These are phyloP conservation scores for Termitomyces sp. DNA, from an alignment of 768 basidiomycete species.

Conservation along the genomic window DNA sequence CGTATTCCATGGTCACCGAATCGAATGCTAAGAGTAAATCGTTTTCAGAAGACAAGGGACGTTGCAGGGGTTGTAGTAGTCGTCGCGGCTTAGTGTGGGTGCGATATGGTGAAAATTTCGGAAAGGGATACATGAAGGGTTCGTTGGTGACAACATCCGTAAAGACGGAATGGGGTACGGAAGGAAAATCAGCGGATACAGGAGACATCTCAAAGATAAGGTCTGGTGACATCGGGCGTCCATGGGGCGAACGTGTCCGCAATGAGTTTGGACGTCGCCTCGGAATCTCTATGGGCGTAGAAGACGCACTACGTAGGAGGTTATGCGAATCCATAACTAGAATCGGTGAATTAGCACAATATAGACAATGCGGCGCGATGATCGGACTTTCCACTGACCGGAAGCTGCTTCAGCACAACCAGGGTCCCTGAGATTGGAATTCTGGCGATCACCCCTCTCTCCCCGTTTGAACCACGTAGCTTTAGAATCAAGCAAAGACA, in stretches of 20 bases:
- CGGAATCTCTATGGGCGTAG: conserved; percentile 44
- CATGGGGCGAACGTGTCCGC: conserved; percentile 20
- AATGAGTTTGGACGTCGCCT: conserved; percentile 20
- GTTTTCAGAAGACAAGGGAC: not conserved
- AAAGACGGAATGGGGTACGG: conserved; percentile 13
- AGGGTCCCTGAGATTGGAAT: conserved; percentile 1
- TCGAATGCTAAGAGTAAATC: not conserved
- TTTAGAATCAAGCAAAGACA: not conserved
- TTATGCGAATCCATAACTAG: conserved; percentile 11
- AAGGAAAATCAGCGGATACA: conserved; percentile 22
- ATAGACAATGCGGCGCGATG: conserved; percentile 1
- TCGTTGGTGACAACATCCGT: conserved; percentile 20
- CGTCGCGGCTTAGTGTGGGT: conserved; percentile 7
- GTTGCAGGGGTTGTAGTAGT: conserved; percentile 8
- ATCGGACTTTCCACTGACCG: conserved; percentile 11
- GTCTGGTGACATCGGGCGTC: conserved; percentile 34
- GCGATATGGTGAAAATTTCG: conserved; percentile 19
- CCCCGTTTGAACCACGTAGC: not conserved
- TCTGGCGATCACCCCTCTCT: not conserved
- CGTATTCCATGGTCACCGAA: conserved; percentile 4
- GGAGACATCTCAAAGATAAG: conserved; percentile 54
- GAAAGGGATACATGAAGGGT: conserved; percentile 36
- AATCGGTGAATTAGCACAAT: not conserved
- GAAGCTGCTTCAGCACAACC: not conserved
- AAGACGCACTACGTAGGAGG: conserved; percentile 18